These are phyloP conservation scores for Lentithecium fluviatile DNA, from an alignment of 495 filamentous ascomycete species.

Conservation along the genomic window DNA sequence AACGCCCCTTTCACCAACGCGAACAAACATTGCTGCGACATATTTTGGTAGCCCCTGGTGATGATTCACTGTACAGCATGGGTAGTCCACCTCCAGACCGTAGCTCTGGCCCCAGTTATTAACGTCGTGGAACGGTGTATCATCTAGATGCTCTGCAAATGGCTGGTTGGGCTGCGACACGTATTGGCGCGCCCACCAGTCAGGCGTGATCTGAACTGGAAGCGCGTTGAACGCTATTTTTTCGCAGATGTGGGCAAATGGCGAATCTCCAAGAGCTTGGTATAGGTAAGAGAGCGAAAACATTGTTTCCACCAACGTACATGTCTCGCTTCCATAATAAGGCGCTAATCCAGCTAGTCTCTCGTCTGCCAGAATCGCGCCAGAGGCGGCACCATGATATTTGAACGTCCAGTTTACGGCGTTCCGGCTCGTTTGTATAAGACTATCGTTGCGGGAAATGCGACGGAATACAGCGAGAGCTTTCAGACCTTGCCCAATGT, in stretches of 20 bases:
- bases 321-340: conserved; percentile 36
- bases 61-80: conserved; percentile 66
- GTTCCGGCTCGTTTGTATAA: conserved; percentile 44
- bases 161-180: conserved; percentile 59
- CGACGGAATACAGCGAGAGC: conserved; percentile 47
- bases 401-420: conserved; percentile 51
- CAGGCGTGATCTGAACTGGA: conserved; percentile 54
- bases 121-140: conserved; percentile 53
- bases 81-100: conserved; percentile 45
- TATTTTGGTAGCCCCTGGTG: conserved; percentile 63
- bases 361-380: conserved; percentile 41
- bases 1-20: conserved; percentile 40
- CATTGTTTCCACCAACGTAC: conserved; percentile 37
- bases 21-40: conserved; percentile 38
- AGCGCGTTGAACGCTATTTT: conserved; percentile 60
- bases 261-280: conserved; percentile 47
- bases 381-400: conserved; percentile 45
- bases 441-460: conserved; percentile 45
- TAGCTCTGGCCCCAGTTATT: conserved; percentile 48
- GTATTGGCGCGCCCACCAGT: conserved; percentile 65
- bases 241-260: conserved; percentile 59
- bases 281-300: conserved; percentile 42
- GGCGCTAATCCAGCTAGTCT: conserved; percentile 34
- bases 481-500: conserved; percentile 53
- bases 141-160: conserved; percentile 48